These are phyloP conservation scores for Stereum hirsutum DNA, from an alignment of 1,284 basidiomycete genomes.

Conservation along the genomic window DNA sequence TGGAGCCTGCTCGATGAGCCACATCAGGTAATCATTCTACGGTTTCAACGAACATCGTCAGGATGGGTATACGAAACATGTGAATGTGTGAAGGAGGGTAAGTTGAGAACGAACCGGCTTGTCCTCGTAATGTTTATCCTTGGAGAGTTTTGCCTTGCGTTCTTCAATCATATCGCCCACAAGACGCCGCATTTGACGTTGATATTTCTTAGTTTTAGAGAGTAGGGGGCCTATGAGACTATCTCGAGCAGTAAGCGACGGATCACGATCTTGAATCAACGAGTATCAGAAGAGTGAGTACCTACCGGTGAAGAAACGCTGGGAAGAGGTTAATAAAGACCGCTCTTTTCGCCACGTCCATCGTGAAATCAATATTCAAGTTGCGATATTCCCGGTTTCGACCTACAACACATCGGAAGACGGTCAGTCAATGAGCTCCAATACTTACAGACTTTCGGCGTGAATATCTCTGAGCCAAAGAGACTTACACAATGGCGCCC, in stretches of 20 bases:
- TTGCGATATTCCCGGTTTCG: neutral
- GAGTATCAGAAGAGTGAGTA: neutral
- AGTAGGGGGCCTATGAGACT: neutral
- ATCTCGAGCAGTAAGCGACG: neutral
- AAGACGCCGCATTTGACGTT: neutral
- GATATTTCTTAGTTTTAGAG: neutral
- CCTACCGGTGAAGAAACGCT: neutral
- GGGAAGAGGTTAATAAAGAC: neutral
- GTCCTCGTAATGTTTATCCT: neutral
- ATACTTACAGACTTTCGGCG: neutral
- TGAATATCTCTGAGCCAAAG: too few relatives aligned
- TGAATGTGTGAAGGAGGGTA: neutral
- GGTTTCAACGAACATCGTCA: neutral
- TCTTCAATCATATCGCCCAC: neutral
- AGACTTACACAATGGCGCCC: neutral
- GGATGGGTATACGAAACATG: neutral
- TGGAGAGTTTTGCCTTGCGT: neutral
- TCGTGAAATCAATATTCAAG: neutral
- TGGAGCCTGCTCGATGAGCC: neutral
- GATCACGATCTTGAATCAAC: neutral
- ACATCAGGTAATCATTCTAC: neutral
- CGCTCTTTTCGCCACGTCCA: neutral
- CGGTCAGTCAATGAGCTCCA: neutral
- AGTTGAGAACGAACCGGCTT: neutral
- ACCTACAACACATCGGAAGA: neutral